phyloP scores from a whole-genome alignment of 495 filamentous ascomycete genomes.

The Daldinia concentrica region DNA sequence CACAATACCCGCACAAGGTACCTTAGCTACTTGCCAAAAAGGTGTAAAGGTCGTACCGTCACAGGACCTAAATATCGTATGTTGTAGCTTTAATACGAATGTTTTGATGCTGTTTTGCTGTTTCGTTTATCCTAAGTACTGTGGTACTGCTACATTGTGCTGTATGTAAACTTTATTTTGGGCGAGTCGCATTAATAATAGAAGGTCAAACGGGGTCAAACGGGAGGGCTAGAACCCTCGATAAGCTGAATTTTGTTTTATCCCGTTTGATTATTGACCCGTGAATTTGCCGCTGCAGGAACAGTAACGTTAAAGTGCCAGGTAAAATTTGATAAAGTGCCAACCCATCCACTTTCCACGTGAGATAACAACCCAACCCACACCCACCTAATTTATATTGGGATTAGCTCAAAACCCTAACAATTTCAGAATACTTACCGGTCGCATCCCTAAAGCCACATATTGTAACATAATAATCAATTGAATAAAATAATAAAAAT shows the following conservation, averaged over 20 bases:
- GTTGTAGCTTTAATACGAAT: conserved; percentile 1
- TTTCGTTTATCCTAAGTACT: background rate
- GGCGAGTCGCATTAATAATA: background rate
- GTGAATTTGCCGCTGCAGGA: conserved; percentile 26
- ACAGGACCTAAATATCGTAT: background rate
- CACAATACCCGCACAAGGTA: conserved; percentile 6
- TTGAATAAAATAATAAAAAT: too few relatives aligned
- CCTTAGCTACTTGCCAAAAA: background rate
- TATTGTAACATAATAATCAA: too few relatives aligned
- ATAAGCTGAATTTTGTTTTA: conserved; percentile 14
- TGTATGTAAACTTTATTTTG: background rate
- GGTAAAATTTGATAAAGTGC: too few relatives aligned
- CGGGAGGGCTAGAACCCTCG: conserved; percentile 36
- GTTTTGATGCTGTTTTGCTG: background rate
- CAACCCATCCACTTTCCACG: too few relatives aligned
- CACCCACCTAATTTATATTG: too few relatives aligned
- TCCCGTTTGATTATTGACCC: conserved; percentile 16
- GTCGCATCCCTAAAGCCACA: too few relatives aligned
- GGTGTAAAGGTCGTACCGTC: background rate
- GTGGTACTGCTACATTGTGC: background rate
- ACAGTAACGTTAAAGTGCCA: too few relatives aligned
- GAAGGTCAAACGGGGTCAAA: background rate
- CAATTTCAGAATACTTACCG: too few relatives aligned
- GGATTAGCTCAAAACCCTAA: too few relatives aligned
- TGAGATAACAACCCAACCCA: too few relatives aligned